These are phyloP conservation scores for Corynespora cassiicola DNA, from an alignment of 2,329 filamentous ascomycete genomes.

Conservation along the genomic window DNA sequence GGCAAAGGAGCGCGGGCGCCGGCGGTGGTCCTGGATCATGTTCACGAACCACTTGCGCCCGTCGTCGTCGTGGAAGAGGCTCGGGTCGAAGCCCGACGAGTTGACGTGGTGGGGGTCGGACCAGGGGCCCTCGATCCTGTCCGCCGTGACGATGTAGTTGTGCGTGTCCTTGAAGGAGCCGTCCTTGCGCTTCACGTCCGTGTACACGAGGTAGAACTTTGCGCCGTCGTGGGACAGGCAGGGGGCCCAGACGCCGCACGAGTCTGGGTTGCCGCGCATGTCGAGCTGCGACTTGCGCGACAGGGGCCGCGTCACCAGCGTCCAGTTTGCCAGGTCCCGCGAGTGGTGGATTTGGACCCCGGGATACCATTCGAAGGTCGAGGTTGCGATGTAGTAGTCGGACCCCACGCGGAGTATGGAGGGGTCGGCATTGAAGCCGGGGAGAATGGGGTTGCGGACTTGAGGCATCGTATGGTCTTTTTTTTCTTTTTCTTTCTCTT, in stretches of 20 bases:
- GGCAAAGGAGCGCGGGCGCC: conserved; percentile 52
- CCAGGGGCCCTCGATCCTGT: conserved; percentile 64
- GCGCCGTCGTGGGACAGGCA: conserved; percentile 68
- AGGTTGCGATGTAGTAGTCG: conserved; percentile 67
- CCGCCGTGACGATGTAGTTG: conserved; percentile 66
- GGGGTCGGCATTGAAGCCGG: conserved; percentile 69
- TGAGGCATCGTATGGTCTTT: conserved; percentile 32
- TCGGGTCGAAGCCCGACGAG: conserved; percentile 68
- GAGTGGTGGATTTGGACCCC: conserved; percentile 67
- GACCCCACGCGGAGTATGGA: conserved; percentile 58
- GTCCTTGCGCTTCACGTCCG: conserved; percentile 71
- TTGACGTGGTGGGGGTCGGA: conserved; percentile 67
- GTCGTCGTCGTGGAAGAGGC: conserved; percentile 43
- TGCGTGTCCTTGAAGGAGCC: conserved; percentile 69
- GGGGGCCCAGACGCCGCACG: conserved; percentile 67
- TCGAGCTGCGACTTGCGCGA: conserved; percentile 59
- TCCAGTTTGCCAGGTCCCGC: conserved; percentile 60
- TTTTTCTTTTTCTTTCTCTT: conserved; percentile 1
- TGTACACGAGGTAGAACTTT: conserved; percentile 69
- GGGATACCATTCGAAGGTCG: conserved; percentile 68
- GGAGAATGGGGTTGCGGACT: conserved; percentile 60
- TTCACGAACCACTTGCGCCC: conserved; percentile 47
- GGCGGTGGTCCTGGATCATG: conserved; percentile 44
- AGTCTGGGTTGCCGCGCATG: conserved; percentile 59
- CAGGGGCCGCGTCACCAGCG: conserved; percentile 60